Evolutionary conservation across 2,329 filamentous ascomycete species (phyloP).

Genomic region (Scortechinia acanthostroma): DNA sequence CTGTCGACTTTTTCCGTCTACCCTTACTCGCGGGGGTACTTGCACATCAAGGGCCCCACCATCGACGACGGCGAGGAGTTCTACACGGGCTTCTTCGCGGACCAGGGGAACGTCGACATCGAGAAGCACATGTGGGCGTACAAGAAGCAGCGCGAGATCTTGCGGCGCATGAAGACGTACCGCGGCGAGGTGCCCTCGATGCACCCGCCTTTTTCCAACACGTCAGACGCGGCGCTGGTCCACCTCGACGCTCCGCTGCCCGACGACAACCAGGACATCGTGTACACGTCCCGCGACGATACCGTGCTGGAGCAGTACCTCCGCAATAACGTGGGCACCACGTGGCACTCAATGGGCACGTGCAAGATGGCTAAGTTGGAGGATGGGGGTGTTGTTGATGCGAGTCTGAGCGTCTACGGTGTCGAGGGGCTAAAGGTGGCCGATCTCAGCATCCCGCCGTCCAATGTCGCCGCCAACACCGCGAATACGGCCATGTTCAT

Average conservation of each 20-base stretch:
- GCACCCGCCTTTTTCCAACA: conserved; percentile 68
- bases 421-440: conserved; percentile 73
- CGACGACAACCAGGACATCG: too few relatives aligned
- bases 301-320: conserved; percentile 70
- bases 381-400: conserved; percentile 73
- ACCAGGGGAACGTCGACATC: conserved; percentile 82
- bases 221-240: conserved; percentile 61
- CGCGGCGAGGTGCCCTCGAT: conserved; percentile 64
- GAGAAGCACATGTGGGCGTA: conserved; percentile 79
- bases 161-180: conserved; percentile 70
- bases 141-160: conserved; percentile 76
- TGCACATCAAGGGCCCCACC: conserved; percentile 64
- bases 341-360: conserved; percentile 63
- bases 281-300: conserved; percentile 70
- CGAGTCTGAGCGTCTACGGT: conserved; percentile 71
- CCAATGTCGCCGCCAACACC: conserved; percentile 69
- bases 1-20: conserved; percentile 36
- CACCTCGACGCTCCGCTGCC: conserved; percentile 68
- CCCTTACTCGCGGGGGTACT: conserved; percentile 67
- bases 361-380: conserved; percentile 72
- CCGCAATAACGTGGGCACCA: conserved; percentile 69
- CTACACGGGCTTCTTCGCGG: conserved; percentile 78
- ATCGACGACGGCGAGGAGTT: conserved; percentile 73
- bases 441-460: conserved; percentile 70
- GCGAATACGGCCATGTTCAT: conserved; percentile 65